phyloP scores from a whole-genome alignment of 2,329 filamentous ascomycete species.

The Penicillium paneum region DNA sequence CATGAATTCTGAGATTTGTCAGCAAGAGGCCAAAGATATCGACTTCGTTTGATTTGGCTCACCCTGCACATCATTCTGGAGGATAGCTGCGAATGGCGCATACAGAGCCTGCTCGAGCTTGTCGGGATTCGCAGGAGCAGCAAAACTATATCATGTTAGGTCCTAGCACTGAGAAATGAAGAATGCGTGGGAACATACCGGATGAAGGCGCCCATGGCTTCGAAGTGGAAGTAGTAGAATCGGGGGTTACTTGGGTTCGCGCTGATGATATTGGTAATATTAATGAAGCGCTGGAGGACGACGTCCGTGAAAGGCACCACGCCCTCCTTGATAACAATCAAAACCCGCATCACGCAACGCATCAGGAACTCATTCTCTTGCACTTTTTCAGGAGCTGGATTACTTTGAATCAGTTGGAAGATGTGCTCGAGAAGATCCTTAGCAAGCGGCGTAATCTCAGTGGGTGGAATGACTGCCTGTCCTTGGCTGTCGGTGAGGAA shows the following conservation, averaged over 20 bases:
- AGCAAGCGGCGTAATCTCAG: slow-evolving; percentile 74
- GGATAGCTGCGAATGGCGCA: slow-evolving; percentile 73
- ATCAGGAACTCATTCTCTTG: slow-evolving; percentile 99
- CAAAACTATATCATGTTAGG: slow-evolving; percentile 50
- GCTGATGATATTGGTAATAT: slow-evolving; percentile 87
- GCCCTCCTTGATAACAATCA: slow-evolving; percentile 88
- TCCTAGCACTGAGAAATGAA: not conserved
- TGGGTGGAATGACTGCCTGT: slow-evolving; percentile 73
- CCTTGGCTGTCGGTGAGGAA: slow-evolving; percentile 75
- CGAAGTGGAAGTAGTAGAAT: slow-evolving; percentile 99
- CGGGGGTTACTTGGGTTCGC: slow-evolving; percentile 94
- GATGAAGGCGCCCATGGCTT: slow-evolving; percentile 86
- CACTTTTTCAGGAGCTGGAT: slow-evolving; percentile 81
- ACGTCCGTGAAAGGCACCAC: slow-evolving; percentile 70
- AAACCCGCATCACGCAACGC: slow-evolving; percentile 95
- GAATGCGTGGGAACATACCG: slow-evolving; percentile 44
- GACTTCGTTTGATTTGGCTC: slow-evolving; percentile 22
- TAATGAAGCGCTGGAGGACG: slow-evolving; percentile 78
- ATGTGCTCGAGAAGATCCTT: slow-evolving; percentile 85
- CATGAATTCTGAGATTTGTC: slow-evolving; percentile 68
- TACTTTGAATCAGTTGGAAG: slow-evolving; percentile 85
- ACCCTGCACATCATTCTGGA: slow-evolving; percentile 79
- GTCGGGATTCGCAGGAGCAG: slow-evolving; percentile 64
- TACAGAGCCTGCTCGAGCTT: slow-evolving; percentile 80
- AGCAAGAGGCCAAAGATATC: slow-evolving; percentile 22